Conservation (phyloP, 129 eudicot genomes). For the Ambrosia artemisiifolia region DNA sequence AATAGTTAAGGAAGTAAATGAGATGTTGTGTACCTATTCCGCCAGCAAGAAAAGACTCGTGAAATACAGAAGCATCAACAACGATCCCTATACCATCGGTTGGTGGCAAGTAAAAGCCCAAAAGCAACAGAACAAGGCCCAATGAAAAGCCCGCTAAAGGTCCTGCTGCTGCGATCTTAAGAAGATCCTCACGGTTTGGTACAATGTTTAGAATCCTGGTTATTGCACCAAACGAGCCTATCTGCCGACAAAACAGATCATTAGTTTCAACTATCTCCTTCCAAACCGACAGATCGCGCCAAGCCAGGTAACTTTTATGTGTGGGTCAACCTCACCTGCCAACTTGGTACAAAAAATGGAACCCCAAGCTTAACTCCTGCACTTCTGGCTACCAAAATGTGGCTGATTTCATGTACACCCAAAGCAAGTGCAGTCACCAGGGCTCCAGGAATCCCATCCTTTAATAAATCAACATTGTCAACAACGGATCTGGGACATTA, state of each 20-base stretch:
- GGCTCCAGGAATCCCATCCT: constrained; percentile 93
- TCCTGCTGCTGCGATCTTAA: constrained; percentile 95
- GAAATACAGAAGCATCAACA: constrained; percentile 88
- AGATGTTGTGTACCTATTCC: constrained; percentile 65
- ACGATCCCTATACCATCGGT: constrained; percentile 70
- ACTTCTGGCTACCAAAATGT: constrained; percentile 65
- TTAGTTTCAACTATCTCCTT: constrained; percentile 24
- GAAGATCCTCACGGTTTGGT: constrained; percentile 85
- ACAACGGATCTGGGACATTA: constrained; percentile 63
- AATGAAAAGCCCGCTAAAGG: constrained; percentile 92
- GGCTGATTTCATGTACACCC: constrained; percentile 91
- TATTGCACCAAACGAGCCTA: constrained; percentile 96
- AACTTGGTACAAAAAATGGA: constrained; percentile 92
- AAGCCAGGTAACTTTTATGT: background rate
- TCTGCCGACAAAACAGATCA: constrained; percentile 72
- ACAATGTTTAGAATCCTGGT: constrained; percentile 86
- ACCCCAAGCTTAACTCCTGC: constrained; percentile 77
- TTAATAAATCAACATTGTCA: constrained; percentile 69
- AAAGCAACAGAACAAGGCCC: constrained; percentile 76
- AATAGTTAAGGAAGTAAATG: too few relatives aligned
- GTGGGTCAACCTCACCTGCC: constrained; percentile 74
- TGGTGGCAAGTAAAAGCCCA: constrained; percentile 87
- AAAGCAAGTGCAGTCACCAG: constrained; percentile 85
- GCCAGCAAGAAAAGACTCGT: constrained; percentile 88
- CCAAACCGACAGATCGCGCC: background rate